A percentile compares a stretch with the other conserved stretches of the same genome.
Evolutionary conservation across 73 alveolate species (phyloP).

Genomic region (Tetrahymena borealis): DNA sequence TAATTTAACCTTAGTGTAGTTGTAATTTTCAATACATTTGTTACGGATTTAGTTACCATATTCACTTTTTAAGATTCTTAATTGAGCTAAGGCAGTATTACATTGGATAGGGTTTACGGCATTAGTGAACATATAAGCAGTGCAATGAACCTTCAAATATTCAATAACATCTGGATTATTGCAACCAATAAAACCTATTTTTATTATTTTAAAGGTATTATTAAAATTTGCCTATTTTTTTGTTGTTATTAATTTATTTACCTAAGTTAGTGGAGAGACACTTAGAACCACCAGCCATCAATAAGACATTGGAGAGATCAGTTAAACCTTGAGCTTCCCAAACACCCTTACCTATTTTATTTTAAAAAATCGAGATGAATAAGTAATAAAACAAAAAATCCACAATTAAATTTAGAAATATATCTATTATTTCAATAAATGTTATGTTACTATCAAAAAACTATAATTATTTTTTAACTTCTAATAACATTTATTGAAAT

Average conservation of each 20-base stretch:
- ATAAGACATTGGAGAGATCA: constrained; percentile 33
- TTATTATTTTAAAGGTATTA: neutral
- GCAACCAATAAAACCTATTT: constrained; percentile 30
- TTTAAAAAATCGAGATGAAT: neutral
- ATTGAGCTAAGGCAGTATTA: constrained; percentile 37
- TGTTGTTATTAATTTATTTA: neutral
- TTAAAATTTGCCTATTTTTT: neutral
- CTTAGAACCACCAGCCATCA: constrained; percentile 48
- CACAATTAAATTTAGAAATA: neutral
- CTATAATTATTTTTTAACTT: neutral
- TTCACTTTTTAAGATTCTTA: constrained; percentile 32
- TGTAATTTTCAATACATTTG: constrained; percentile 25
- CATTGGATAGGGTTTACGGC: constrained; percentile 41
- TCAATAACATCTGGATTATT: constrained; percentile 25
- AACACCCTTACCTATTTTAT: constrained; percentile 25
- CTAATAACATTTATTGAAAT: neutral
- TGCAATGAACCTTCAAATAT: constrained; percentile 23
- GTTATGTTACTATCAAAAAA: neutral
- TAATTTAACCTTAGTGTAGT: constrained; percentile 22
- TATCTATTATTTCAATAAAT: neutral
- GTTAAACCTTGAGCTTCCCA: constrained; percentile 24
- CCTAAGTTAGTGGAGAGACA: constrained; percentile 40
- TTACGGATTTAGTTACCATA: constrained; percentile 18
- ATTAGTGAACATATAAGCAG: constrained; percentile 42
- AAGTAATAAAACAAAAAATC: neutral